Evolutionary conservation across 108 stramenopile genomes (phyloP), one percentile per base, ranked within the genome.

Genomic region (Nitzschia putrida): DNA sequence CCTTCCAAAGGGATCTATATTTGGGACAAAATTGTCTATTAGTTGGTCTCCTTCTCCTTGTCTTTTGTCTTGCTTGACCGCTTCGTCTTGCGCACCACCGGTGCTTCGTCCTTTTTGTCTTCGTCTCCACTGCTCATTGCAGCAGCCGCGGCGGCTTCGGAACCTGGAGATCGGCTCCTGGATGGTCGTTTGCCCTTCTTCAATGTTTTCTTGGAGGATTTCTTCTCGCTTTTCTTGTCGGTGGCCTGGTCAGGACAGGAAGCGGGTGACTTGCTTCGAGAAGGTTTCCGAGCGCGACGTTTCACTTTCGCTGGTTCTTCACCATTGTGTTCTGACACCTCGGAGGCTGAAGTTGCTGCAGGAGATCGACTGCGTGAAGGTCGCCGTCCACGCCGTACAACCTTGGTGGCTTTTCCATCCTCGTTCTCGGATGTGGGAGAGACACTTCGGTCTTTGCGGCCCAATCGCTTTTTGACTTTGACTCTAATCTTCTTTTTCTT

Each of bases 291-390:
- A 13, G 20, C 54, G 12, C 23, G 16, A 21, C 54, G 16, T 24
- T 55, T 25, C 22, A 24, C 22, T 24, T 55, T 25, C 1, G 23
- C 3, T 13, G 21, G 54, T 22, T 22, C 49, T 3, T 16, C 20
- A 50, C 18, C 49, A 50, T 16, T 18, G 16, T 50, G 16, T 18
- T 50, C 49, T 5, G 49, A 50, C 5, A 18, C 49, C 20, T 50
- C 20, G 18, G 49, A 50, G 3, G 18, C 49, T 20, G 49, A 16
- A 47, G 23, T 63, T 44, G 61, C 43, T 2, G 22, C 61, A 11
- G 61, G 61, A 47, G 61, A 63, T 23, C 44, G 37, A 8, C 61
- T 63, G 7, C 61, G 61, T 21, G 61, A 63, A 45, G 61, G 61
- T 10, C 61, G 61, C 3, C 61, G 16, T 21, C 61, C 44, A 2